Conservation (phyloP, 129 eudicot genomes). For the Smallanthus sonchifolius region DNA sequence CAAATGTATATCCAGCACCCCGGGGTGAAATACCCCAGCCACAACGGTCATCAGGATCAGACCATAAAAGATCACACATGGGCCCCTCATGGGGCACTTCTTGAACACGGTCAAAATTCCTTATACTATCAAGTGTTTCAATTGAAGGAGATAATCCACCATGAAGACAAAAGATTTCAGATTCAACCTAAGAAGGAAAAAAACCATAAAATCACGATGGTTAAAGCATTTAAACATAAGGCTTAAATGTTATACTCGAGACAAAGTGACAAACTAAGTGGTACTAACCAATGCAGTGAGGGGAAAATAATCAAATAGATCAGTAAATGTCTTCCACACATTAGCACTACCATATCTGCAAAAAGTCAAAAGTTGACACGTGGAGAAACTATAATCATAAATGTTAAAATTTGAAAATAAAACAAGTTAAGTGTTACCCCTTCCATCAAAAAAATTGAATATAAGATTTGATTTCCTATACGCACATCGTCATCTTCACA, state of each 20-base stretch:
- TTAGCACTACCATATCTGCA: constrained; percentile 80
- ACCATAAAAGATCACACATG: too few species aligned
- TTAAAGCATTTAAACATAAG: neutral
- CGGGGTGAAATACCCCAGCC: constrained; percentile 71
- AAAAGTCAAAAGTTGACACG: neutral
- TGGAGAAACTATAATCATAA: neutral
- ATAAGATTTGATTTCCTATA: neutral
- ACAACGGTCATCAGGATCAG: too few species aligned
- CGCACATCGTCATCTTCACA: neutral
- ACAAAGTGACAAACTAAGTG: neutral
- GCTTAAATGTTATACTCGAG: neutral
- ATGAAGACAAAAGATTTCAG: constrained; percentile 81
- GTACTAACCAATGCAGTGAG: constrained; percentile 52
- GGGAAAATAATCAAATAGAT: constrained; percentile 51
- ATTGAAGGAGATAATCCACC: too few species aligned
- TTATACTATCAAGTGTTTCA: too few species aligned
- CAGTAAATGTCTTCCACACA: constrained; percentile 51
- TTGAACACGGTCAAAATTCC: too few species aligned
- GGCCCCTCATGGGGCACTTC: too few species aligned
- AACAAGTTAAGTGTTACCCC: neutral
- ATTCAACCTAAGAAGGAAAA: constrained; percentile 52
- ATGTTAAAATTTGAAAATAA: neutral
- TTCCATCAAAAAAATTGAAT: neutral
- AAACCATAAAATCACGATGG: too few species aligned
- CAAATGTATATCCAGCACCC: constrained; percentile 22